Evolutionary conservation across 164 flowering plant genomes (phyloP).

Genomic region (Euptelea pleiosperma): DNA sequence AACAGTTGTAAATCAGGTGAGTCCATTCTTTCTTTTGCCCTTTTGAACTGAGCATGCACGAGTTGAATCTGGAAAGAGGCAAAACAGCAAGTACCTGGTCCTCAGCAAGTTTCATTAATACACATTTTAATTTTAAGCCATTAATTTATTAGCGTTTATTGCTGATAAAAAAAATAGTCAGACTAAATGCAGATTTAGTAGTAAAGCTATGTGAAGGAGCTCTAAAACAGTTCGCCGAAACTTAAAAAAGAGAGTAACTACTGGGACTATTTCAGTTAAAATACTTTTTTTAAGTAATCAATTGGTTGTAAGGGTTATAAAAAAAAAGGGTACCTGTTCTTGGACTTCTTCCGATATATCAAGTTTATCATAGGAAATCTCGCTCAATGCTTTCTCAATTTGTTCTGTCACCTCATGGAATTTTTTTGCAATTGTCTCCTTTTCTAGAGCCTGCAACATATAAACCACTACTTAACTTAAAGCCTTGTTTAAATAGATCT

Average conservation of each 20-base stretch:
- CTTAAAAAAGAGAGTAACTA: too few relatives aligned
- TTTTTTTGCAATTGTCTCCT: constrained; percentile 35
- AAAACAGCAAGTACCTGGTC: neutral
- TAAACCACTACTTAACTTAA: constrained; percentile 2
- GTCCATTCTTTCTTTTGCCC: constrained; percentile 64
- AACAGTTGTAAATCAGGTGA: constrained; percentile 49
- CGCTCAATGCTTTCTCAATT: constrained; percentile 58
- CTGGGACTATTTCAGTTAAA: neutral
- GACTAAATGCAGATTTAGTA: neutral
- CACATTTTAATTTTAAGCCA: neutral
- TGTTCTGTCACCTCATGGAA: constrained; percentile 52
- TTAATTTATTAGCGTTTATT: neutral
- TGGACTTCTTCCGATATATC: constrained; percentile 68
- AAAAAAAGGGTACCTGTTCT: constrained; percentile 54
- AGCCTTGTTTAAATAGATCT: neutral
- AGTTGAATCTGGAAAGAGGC: constrained; percentile 56
- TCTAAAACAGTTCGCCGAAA: too few relatives aligned
- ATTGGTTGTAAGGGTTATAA: too few relatives aligned
- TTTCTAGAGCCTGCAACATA: constrained; percentile 52
- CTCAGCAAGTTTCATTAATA: constrained; percentile 1
- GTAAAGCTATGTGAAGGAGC: neutral
- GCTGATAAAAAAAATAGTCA: neutral
- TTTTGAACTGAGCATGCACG: constrained; percentile 71
- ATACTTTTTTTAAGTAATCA: too few relatives aligned
- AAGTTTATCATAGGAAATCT: constrained; percentile 50